Evolutionary conservation across 192 early-diverging fungal species (phyloP), one percentile per base, ranked within the genome.

Genomic region (Backusella liffmaniae): DNA sequence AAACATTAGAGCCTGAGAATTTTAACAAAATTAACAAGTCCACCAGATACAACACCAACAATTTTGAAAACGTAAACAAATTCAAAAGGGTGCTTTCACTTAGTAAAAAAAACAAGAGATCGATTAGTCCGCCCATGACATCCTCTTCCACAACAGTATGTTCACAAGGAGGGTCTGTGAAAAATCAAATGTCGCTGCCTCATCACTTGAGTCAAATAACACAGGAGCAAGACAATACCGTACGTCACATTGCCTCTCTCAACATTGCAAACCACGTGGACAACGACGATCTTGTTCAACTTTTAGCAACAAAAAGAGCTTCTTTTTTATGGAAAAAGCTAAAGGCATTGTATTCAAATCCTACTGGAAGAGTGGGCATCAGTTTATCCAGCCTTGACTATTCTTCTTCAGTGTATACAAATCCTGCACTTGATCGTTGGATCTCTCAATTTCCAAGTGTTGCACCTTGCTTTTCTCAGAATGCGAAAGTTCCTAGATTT

Each of bases 161-260:
- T 5, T 49, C 46, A 49, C 46, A 49, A 49, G 46, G 46, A n/a
- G 46, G 16, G 18, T 49, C 46, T 49, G 46, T 49, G 46, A 49
- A 49, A 49, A 49, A 62, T 62, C 56, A 62, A 71, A 13, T 1
- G 7, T 46, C 1, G 41, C 26, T 46, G 4, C 23, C 39, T 30
- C 42, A 16, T 49, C 42, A 46, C 39, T 44, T 49, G 70, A 71
- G 35, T 49, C 56, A 62, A 62, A 26, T 71, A 71, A 71, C 42
- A 44, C 41, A 23, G 7, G 36, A 44, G 13, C 70, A 71, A 49
- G 70, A 49, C 39, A 30, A 4, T 16, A 49, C n/a, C 46, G 42
- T 71, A 18, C 70, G 70, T 71, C 70, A 71, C 70, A 49, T 71
- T 71, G 41, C 70, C 26, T 39, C 39, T 44, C 70, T 71, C 41